Base-by-base conservation (phyloP, 2,329 filamentous ascomycete genomes). In the Exophiala aquamarina region DNA sequence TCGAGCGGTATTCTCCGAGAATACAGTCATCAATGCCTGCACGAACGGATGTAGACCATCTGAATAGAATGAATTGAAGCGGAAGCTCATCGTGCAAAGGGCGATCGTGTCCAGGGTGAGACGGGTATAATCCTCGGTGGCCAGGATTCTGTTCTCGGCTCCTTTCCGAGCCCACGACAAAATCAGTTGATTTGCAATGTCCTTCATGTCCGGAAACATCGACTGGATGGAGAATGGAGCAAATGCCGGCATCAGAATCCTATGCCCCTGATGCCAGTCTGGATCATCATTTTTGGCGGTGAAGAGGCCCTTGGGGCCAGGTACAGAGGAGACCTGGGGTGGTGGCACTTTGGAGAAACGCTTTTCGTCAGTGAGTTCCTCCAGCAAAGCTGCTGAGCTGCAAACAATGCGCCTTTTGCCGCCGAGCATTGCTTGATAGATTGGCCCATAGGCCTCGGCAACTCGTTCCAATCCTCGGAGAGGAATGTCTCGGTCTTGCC, bases 21-120 rank as follows among this genome's bases (percentile, higher is more conserved):
- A 69, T 41, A 85, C 77, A 14, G 73, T 73, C 1, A 73, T 72
- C 84, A 89, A 87, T 26, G 82, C 78, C 32, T 73, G 63, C 26
- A 88, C 73, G 56, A 89, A 89, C 0, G 84, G 84, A 54, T 90
- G 86, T 62, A 84, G 69, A 3, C 80, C 71, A 8, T 86, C 78
- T 21, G 74, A 72, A 60, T 89, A 89, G 65, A 84, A 89, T 1
- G 79, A 84, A 66, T 89, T 89, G 72, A 89, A 89, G n/a, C 86
- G 80, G 50, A 75, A 84, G 32, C 78, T 77, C 80, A 87, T 85
- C 10, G 80, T 72, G 62, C 84, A 86, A 2, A 46, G 33, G 2
- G 49, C 52, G 26, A 57, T 51, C 2, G 49, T 44, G 23, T 52
- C 46, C 13, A 51, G 35, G 1, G 48, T 46, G 33, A 49, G 43